Conservation (phyloP, 208 protist genomes). For the Leishmania aethiopica region DNA sequence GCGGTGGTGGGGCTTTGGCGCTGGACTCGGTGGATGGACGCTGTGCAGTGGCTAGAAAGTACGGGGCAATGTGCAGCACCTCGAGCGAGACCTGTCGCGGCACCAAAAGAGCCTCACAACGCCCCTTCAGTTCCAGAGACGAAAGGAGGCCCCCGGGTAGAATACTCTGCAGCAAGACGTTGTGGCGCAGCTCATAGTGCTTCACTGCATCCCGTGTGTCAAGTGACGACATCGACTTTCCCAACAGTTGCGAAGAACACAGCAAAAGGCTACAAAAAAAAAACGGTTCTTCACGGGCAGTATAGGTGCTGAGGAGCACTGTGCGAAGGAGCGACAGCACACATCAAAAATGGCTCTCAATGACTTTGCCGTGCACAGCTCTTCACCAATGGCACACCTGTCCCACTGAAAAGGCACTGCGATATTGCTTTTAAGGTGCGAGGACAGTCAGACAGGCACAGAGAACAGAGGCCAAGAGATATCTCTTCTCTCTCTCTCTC, state of each 20-base stretch:
- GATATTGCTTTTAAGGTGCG: neutral
- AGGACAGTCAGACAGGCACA: neutral
- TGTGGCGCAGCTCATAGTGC: conserved; percentile 43
- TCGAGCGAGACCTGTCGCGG: conserved; percentile 54
- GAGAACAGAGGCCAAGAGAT: neutral
- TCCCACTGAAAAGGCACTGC: neutral
- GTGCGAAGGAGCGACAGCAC: neutral
- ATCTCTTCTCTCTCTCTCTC: neutral
- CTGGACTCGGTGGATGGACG: neutral
- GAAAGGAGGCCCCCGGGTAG: conserved; percentile 46
- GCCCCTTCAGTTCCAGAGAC: conserved; percentile 19
- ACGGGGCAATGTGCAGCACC: conserved; percentile 26
- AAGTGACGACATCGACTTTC: conserved; percentile 19
- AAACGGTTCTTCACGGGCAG: neutral
- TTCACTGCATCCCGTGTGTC: conserved; percentile 28
- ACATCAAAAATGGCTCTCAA: neutral
- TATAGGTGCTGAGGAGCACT: neutral
- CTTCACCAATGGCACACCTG: neutral
- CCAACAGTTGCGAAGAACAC: neutral
- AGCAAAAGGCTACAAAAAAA: neutral
- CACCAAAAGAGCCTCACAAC: conserved; percentile 57
- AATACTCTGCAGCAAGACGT: conserved; percentile 57
- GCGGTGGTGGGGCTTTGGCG: neutral
- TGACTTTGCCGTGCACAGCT: neutral
- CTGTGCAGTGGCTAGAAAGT: conserved; percentile 24